Base-by-base conservation (phyloP, 2,329 filamentous ascomycete species). In the Celoporthe dispersa region DNA sequence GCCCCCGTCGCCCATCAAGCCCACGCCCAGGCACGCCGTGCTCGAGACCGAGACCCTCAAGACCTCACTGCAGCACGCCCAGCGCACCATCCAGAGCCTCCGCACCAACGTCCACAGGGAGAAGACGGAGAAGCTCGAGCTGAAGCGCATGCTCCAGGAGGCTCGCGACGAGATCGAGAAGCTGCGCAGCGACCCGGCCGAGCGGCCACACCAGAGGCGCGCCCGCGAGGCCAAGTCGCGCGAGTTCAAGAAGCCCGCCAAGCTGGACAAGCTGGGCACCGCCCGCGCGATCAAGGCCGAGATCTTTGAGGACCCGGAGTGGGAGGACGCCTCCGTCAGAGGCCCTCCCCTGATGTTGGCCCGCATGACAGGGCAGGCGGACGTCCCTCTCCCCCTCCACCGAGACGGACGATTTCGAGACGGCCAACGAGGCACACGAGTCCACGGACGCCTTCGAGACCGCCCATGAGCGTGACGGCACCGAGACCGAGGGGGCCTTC, bases 111-210 rank as follows among this genome's bases (percentile, higher is more conserved):
- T 98, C 62, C 95, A 99, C 80, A 92, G 96, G 44, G 96, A 99
- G 80, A 99, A 98, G 89, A 98, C 95, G 0, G 96, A 99, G 80
- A 99, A 98, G 84, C 88, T 98, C 37, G 96, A 99, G 81, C 88
- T 98, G 67, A 94, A 94, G 81, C 92, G 95, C 71, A 93, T 99
- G 87, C 88, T 98, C 39, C 95, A 98, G 81, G 96, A 99, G 76
- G 92, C 95, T 33, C 90, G 94, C 48, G 96, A 99, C 78, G 96
- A 99, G 77, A 83, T 99, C 37, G 96, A 92, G 77, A 86, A 94
- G 80, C 81, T 88, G 62, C 88, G 90, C 71, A 88, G 84, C 69
- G 87, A 88, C 41, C 81, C 81, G 64, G 79, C 81, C 31, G 75
- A 72, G 65, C 66, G 70, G 22, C 70, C 70, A 16, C 70, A 72